Base-by-base conservation (phyloP, 495 filamentous ascomycete species). In the Penicillium salamii region DNA sequence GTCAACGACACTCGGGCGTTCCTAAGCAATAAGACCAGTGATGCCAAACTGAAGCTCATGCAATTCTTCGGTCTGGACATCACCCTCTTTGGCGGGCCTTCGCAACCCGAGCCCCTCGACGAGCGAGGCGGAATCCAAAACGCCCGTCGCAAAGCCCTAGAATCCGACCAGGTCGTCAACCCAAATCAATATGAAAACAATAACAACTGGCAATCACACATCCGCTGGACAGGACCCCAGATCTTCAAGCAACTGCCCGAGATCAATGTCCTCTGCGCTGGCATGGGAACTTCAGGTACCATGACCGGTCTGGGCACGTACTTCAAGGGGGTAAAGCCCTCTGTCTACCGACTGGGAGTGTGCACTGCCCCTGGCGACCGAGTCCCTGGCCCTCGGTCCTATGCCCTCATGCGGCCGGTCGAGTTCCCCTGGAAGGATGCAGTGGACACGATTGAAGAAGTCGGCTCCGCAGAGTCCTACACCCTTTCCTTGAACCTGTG, bases 151-250 rank as follows among this genome's bases (percentile, higher is more conserved):
- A 51, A 71, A 55, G 77, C 74, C 0, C 48, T 60, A 34, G 59
- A 69, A 5, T 62, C 69, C 8, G 66, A 74, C 4, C 53, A 55
- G 0, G 70, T 76, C 35, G 61, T 75, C 45, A 80, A 82, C 52
- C 78, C 79, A 0, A 77, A 78, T 28, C 81, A 85, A 53, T 84
- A 85, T 45, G 76, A 80, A 13, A 82, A 82, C 46, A 71, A 80
- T 38, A 54, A 78, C 61, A 83, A 83, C 46, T 83, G 78, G 75
- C 70, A 74, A 51, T 65, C 80, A n/a, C 81, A 85, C 52, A 58
- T 78, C 23, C 73, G 74, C 35, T 83, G 80, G 80, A 83, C 80
- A 0, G 81, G 80, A 1, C 76, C 78, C 0, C 80, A 83, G 50
- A 79, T 85, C 39, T 66, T 74, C 48, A 73, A 64, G 46, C 80